phyloP scores from a whole-genome alignment of 108 stramenopile species.

The Fragilariopsis cylindrus region DNA sequence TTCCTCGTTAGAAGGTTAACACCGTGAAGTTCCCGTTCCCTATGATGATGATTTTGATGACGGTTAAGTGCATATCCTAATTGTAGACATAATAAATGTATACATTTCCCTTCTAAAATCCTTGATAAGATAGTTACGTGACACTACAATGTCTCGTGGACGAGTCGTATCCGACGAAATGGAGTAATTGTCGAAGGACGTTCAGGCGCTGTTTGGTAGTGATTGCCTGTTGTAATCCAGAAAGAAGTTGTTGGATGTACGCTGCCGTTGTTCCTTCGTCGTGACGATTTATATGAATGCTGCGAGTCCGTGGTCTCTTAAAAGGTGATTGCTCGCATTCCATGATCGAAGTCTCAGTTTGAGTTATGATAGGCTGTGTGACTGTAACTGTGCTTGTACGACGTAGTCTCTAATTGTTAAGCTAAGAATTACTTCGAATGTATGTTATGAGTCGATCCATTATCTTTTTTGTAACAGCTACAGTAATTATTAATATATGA shows the following conservation, averaged over 20 bases:
- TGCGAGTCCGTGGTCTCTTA: constrained; percentile 3
- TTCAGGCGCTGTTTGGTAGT: constrained; percentile 28
- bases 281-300: not conserved
- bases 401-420: too few relatives aligned
- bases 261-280: not conserved
- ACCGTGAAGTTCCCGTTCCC: not conserved
- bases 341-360: too few relatives aligned
- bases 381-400: too few relatives aligned
- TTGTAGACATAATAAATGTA: constrained; percentile 35
- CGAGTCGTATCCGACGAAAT: constrained; percentile 20
- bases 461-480: too few relatives aligned
- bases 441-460: too few relatives aligned
- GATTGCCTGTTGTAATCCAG: constrained; percentile 23
- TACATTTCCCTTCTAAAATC: constrained; percentile 24
- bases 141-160: constrained; percentile 6
- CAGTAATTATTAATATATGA: too few relatives aligned
- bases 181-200: constrained; percentile 23
- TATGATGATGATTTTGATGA: not conserved
- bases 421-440: too few relatives aligned
- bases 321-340: not conserved
- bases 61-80: constrained; percentile 36
- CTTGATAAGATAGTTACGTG: not conserved
- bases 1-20: constrained; percentile 2
- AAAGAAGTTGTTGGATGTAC: not conserved
- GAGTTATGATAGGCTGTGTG: too few relatives aligned